phyloP scores from a whole-genome alignment of 768 basidiomycete species.

The Suillus subluteus region DNA sequence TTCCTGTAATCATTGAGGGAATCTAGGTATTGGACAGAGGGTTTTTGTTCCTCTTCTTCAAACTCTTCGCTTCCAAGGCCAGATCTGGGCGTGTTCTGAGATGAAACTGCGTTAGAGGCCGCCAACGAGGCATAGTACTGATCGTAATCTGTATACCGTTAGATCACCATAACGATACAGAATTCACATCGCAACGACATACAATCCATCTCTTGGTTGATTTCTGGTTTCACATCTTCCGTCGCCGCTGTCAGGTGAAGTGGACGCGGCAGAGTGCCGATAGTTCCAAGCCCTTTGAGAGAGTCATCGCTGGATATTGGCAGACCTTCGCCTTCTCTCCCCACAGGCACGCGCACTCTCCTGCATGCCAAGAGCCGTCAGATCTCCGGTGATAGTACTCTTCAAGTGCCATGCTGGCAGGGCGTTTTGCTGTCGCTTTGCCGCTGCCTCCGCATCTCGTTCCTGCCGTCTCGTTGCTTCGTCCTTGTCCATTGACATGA shows the following conservation, averaged over 20 bases:
- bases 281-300: conserved; percentile 65
- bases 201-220: conserved; percentile 71
- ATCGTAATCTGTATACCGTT: conserved; percentile 60
- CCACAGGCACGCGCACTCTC: conserved; percentile 63
- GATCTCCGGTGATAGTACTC: conserved; percentile 91
- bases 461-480: conserved; percentile 73
- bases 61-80: conserved; percentile 56
- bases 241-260: conserved; percentile 32
- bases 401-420: conserved; percentile 95
- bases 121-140: conserved; percentile 82
- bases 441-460: conserved; percentile 79
- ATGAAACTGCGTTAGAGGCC: conserved; percentile 60
- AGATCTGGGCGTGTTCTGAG: conserved; percentile 60
- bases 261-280: conserved; percentile 40
- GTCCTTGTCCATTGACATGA: conserved; percentile 90
- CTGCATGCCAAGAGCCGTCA: conserved; percentile 84
- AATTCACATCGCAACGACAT: conserved; percentile 30
- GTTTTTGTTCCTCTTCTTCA: conserved; percentile 73
- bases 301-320: conserved; percentile 71
- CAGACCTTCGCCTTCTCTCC: conserved; percentile 29
- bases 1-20: conserved; percentile 75
- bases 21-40: conserved; percentile 66
- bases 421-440: conserved; percentile 87
- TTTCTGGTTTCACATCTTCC: conserved; percentile 49
- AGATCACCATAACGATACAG: background rate